Conservation (phyloP, 352 stramenopile genomes). For the Globisporangium recalcitrans region DNA sequence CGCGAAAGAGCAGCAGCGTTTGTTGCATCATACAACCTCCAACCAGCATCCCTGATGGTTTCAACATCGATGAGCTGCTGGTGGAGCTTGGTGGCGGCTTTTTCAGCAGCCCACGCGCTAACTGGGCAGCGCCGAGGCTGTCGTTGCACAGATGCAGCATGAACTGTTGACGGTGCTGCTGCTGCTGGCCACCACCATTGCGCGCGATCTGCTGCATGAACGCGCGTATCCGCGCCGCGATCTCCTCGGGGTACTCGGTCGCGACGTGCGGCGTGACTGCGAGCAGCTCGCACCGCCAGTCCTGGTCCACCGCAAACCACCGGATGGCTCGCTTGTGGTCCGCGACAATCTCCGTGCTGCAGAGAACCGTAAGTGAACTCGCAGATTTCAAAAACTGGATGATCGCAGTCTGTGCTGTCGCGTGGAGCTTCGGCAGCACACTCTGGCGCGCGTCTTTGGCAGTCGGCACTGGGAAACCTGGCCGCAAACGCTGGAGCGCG, state of each 20-base stretch:
- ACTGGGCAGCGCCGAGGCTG: conserved; percentile 9
- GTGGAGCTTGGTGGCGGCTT: background rate
- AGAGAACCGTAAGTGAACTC: conserved; percentile 18
- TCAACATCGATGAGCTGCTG: background rate
- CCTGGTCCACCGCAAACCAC: conserved; percentile 29
- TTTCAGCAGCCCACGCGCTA: conserved; percentile 7
- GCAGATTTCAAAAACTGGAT: conserved; percentile 15
- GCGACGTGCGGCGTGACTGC: conserved; percentile 3
- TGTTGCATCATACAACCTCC: conserved; percentile 34
- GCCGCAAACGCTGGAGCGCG: conserved; percentile 18
- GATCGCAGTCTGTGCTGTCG: conserved; percentile 8
- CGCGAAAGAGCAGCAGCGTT: conserved; percentile 20
- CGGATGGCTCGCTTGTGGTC: conserved; percentile 11
- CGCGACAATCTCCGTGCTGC: conserved; percentile 10
- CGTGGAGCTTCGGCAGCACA: conserved; percentile 20
- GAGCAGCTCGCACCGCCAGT: conserved; percentile 23
- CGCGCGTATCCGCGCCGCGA: conserved; percentile 10
- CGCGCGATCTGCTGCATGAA: conserved; percentile 16
- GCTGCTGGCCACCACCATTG: background rate
- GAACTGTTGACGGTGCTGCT: conserved; percentile 4
- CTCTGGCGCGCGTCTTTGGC: conserved; percentile 3
- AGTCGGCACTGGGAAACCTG: conserved; percentile 15
- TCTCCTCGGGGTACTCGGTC: conserved; percentile 9
- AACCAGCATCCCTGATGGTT: background rate
- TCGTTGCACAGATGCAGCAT: conserved; percentile 33